Base-by-base conservation (phyloP, 2,329 filamentous ascomycete genomes). In the Trichothecium roseum region DNA sequence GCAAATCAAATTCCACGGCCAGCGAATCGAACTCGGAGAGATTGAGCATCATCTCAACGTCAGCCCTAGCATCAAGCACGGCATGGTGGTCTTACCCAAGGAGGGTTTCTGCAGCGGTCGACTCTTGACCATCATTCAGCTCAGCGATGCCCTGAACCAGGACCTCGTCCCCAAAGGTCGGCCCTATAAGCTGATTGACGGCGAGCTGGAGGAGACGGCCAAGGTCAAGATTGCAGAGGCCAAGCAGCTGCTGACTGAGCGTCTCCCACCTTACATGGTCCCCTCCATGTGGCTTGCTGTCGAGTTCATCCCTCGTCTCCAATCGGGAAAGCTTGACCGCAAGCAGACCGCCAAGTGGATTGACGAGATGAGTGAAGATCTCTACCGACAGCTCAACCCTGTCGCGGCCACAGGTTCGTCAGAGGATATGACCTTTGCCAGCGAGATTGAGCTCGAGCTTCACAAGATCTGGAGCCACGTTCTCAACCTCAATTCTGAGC, bases 311-410 rank as follows among this genome's bases (percentile, higher is more conserved):
- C 55, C 56, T 0, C 26, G 51, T 10, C 33, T 48, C n/a, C 38
- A 44, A 1, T 52, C 47, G 3, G 41, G 44, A 4, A 59, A 60
- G 40, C 37, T 52, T 18, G 51, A 59, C 39, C 53, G 56, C 53
- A 42, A 57, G 44, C 54, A 40, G 41, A 53, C 64, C 13, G 53
- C 53, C 2, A 44, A 46, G 2, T 72, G 68, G 68, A 40, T 71
- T 3, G 58, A 63, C 16, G 47, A 45, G 28, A 53, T 63, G 43
- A 53, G 60, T n/a, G 50, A 60, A 3, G 43, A 50, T 0, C 52
- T 50, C 0, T 64, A 62, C 28, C 52, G 60, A 12, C 50, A 64
- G 2, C 53, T 64, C 37, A 51, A 55, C 2, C 44, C 55, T 6
- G 56, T 59, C 7, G 35, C 5, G 28, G 29, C 12, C 28, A 9